A percentile compares a stretch with the other conserved stretches of the same genome.
Evolutionary conservation across 306 rosid species (phyloP).

Genomic region (Cucurbita argyrosperma): DNA sequence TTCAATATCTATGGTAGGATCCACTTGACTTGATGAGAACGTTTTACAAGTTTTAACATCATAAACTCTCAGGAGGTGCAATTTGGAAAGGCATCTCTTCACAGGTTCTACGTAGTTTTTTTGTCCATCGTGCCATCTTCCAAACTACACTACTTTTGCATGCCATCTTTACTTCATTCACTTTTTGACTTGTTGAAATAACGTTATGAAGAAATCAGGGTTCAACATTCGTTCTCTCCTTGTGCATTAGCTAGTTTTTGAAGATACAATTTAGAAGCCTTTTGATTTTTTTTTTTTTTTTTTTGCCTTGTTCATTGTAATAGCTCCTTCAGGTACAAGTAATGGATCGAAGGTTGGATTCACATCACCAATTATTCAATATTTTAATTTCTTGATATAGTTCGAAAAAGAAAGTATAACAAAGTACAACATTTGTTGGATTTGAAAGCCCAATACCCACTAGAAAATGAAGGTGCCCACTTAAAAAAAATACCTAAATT

Average conservation of each 20-base stretch:
- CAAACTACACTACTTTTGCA: neutral
- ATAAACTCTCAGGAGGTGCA: too few species aligned
- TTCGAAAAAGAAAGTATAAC: neutral
- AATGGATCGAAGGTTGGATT: too few species aligned
- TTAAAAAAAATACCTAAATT: too few species aligned
- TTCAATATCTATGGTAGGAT: too few species aligned
- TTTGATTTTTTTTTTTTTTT: neutral
- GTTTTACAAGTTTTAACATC: neutral
- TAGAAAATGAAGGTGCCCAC: too few species aligned
- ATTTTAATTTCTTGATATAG: neutral
- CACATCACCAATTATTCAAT: too few species aligned
- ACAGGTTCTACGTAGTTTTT: too few species aligned
- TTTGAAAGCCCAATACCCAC: neutral
- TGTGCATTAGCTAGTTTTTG: neutral
- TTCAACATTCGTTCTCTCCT: neutral
- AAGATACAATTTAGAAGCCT: neutral
- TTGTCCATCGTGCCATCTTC: neutral
- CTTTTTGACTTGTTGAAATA: neutral
- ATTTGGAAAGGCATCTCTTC: too few species aligned
- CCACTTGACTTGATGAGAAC: neutral
- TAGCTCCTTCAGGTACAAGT: too few species aligned
- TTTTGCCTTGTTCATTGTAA: too few species aligned
- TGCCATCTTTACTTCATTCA: neutral
- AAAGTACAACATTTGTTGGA: neutral
- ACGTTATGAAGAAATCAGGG: too few species aligned